Evolutionary conservation across 371 early-diverging fungal genomes (phyloP).

Genomic region (Gilbertella persicaria): DNA sequence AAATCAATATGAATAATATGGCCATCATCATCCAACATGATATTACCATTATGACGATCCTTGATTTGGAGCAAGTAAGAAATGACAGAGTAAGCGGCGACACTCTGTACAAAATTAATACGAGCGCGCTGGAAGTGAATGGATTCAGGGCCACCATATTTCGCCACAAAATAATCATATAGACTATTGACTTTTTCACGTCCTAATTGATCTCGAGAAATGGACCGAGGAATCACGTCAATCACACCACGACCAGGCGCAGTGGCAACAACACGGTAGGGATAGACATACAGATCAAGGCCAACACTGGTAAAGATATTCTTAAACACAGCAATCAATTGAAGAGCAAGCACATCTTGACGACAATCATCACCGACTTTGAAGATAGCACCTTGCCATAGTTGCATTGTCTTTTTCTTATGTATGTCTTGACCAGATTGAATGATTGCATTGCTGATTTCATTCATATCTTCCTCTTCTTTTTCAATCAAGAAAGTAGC

Average conservation of each 20-base stretch:
- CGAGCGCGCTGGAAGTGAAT: slow-evolving; percentile 92
- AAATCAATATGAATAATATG: slow-evolving; percentile 99
- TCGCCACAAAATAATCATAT: slow-evolving; percentile 93
- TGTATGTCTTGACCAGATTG: slow-evolving; percentile 33
- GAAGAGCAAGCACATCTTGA: slow-evolving; percentile 98
- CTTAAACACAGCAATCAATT: slow-evolving; percentile 97
- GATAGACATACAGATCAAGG: slow-evolving; percentile 95
- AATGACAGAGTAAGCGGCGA: slow-evolving; percentile 97
- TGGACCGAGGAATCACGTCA: slow-evolving; percentile 98
- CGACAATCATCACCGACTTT: slow-evolving; percentile 99
- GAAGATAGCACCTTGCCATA: slow-evolving; percentile 93
- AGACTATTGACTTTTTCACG: slow-evolving; percentile 97
- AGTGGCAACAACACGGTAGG: slow-evolving; percentile 98
- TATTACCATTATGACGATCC: slow-evolving; percentile 99
- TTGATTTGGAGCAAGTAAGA: slow-evolving; percentile 97
- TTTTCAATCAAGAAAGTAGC: slow-evolving; percentile 94
- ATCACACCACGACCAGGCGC: slow-evolving; percentile 98
- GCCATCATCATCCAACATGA: slow-evolving; percentile 98
- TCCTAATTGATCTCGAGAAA: slow-evolving; percentile 98
- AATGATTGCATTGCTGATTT: slow-evolving; percentile 53
- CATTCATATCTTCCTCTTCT: slow-evolving; percentile 48
- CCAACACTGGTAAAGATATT: slow-evolving; percentile 92
- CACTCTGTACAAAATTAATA: slow-evolving; percentile 93
- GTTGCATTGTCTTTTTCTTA: slow-evolving; percentile 37
- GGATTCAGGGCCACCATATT: slow-evolving; percentile 93